Evolutionary conservation across 805 yeast genomes (phyloP).

Genomic region (Martiniozyma abietophila): DNA sequence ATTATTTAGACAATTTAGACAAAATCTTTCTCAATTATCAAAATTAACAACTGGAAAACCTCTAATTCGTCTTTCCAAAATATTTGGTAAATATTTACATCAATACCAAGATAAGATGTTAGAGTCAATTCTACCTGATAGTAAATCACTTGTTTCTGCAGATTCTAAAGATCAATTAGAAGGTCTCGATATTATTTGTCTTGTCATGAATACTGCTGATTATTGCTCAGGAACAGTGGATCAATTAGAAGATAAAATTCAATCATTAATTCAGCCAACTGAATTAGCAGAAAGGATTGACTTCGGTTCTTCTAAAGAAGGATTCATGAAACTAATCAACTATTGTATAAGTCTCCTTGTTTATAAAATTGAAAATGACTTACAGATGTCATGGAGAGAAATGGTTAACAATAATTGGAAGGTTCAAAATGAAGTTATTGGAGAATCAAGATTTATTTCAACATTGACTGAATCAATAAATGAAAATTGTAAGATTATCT

Average conservation of each 20-base stretch:
- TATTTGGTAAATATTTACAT: constrained; percentile 58
- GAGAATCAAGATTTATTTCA: constrained; percentile 59
- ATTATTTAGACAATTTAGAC: constrained; percentile 68
- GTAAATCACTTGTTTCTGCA: constrained; percentile 21
- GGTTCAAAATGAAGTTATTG: constrained; percentile 51
- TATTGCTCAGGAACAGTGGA: constrained; percentile 71
- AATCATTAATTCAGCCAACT: constrained; percentile 28
- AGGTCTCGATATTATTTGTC: constrained; percentile 55
- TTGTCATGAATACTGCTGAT: constrained; percentile 81
- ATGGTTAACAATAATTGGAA: constrained; percentile 73
- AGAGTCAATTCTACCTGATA: constrained; percentile 38
- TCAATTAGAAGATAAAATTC: constrained; percentile 61
- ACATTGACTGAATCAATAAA: constrained; percentile 43
- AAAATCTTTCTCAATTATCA: constrained; percentile 60
- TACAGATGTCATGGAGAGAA: constrained; percentile 74
- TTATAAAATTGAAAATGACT: constrained; percentile 48
- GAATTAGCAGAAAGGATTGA: constrained; percentile 32
- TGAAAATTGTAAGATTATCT: constrained; percentile 36
- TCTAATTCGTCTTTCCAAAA: constrained; percentile 40
- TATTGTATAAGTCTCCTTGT: constrained; percentile 48
- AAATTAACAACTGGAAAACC: constrained; percentile 44
- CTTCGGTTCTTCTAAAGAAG: constrained; percentile 48
- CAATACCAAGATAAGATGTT: constrained; percentile 48
- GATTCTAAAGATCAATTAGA: constrained; percentile 38
- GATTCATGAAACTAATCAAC: constrained; percentile 50